Percentiles rank a stretch among this genome's conserved stretches.
phyloP scores from a whole-genome alignment of 2,329 filamentous ascomycete genomes.

The Aureobasidium sp. region DNA sequence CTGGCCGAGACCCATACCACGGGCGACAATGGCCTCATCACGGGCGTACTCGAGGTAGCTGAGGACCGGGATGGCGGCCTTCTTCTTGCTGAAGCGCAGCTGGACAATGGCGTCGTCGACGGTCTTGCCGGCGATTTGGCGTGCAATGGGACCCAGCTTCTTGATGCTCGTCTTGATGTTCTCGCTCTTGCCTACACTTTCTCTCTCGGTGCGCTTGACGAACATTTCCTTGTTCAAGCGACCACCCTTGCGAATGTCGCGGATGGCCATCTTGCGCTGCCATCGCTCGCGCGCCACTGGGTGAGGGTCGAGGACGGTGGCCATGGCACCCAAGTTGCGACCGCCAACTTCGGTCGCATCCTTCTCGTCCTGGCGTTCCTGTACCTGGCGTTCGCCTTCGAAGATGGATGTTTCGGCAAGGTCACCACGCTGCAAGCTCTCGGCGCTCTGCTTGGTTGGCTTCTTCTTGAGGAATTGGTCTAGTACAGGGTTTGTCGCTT shows the following conservation, averaged over 20 bases:
- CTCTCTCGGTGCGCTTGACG: conserved; percentile 58
- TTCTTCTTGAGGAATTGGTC: conserved; percentile 46
- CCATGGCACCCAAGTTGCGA: conserved; percentile 48
- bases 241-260: conserved; percentile 60
- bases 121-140: conserved; percentile 88
- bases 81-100: conserved; percentile 95
- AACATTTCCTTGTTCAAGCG: conserved; percentile 57
- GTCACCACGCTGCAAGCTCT: conserved; percentile 30
- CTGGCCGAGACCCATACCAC: conserved; percentile 70
- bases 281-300: conserved; percentile 63
- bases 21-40: conserved; percentile 68
- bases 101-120: conserved; percentile 88
- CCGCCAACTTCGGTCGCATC: conserved; percentile 18
- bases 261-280: conserved; percentile 77
- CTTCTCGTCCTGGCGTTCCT: conserved; percentile 19
- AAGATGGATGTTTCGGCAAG: conserved; percentile 46
- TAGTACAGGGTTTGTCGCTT: conserved; percentile 49
- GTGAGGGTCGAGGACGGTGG: conserved; percentile 63
- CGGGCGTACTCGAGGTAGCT: conserved; percentile 73
- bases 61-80: conserved; percentile 70
- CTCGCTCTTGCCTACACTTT: conserved; percentile 54
- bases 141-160: conserved; percentile 78
- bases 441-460: conserved; percentile 14
- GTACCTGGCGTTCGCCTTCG: conserved; percentile 31
- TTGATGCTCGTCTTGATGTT: conserved; percentile 79